A percentile compares a stretch with the other conserved stretches of the same genome.
phyloP scores from a whole-genome alignment of 164 flowering plant genomes.

The Aristolochia californica region DNA sequence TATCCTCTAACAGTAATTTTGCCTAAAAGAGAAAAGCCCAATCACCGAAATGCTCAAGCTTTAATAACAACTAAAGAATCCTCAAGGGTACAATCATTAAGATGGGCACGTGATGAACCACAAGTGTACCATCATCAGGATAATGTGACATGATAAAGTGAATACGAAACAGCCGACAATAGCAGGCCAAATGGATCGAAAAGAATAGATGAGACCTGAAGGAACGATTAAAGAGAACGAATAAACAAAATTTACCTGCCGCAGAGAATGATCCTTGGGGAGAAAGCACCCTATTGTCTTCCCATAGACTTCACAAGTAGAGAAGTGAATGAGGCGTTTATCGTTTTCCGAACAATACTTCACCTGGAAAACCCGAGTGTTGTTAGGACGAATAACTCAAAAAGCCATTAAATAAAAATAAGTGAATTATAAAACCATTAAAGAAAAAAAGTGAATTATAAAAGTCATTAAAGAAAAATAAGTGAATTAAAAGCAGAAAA shows the following conservation, averaged over 20 bases:
- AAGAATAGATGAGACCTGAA: neutral
- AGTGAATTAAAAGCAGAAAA: too few species aligned
- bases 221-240: neutral
- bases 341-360: slow-evolving; percentile 90
- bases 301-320: slow-evolving; percentile 97
- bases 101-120: neutral
- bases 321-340: slow-evolving; percentile 96
- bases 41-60: too few species aligned
- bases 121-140: neutral
- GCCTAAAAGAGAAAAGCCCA: too few species aligned
- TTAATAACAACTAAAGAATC: too few species aligned
- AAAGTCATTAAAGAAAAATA: too few species aligned
- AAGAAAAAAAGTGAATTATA: too few species aligned
- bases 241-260: slow-evolving; percentile 40
- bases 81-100: neutral
- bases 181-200: neutral
- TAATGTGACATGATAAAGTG: neutral
- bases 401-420: too few species aligned
- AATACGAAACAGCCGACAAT: neutral
- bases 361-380: slow-evolving; percentile 40
- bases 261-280: slow-evolving; percentile 78
- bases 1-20: neutral
- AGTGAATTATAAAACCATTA: too few species aligned
- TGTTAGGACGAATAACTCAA: neutral
- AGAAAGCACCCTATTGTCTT: slow-evolving; percentile 90